phyloP scores from a whole-genome alignment of 768 basidiomycete genomes.

The Xerocomellus intermedius region DNA sequence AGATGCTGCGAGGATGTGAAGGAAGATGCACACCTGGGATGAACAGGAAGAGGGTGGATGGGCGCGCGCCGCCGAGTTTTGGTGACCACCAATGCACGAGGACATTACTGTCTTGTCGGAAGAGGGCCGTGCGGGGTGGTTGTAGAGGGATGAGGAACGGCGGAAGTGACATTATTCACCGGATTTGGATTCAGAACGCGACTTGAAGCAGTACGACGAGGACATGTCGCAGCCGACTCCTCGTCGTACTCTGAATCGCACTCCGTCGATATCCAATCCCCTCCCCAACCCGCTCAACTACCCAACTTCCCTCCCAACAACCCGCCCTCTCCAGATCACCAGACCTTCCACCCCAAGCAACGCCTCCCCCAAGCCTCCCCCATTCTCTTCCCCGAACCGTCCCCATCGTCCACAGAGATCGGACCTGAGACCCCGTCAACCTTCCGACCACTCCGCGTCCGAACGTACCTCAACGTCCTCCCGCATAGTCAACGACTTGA shows the following conservation, averaged over 20 bases:
- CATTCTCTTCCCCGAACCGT: slow-evolving; percentile 44
- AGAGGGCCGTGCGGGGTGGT: slow-evolving; percentile 5
- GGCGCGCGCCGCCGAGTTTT: slow-evolving; percentile 7
- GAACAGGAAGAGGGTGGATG: slow-evolving; percentile 43
- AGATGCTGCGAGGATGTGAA: neutral
- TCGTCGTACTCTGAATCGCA: slow-evolving; percentile 47
- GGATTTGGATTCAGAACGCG: slow-evolving; percentile 1
- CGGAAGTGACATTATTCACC: slow-evolving; percentile 6
- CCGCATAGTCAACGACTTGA: slow-evolving; percentile 29
- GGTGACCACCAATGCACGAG: slow-evolving; percentile 57
- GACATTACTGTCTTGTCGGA: slow-evolving; percentile 14
- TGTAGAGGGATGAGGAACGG: slow-evolving; percentile 10
- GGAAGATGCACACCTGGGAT: slow-evolving; percentile 41
- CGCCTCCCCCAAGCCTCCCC: slow-evolving; percentile 39
- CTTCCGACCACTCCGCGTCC: slow-evolving; percentile 51
- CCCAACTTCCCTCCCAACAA: slow-evolving; percentile 38
- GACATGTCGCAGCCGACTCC: slow-evolving; percentile 51
- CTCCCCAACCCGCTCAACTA: slow-evolving; percentile 33
- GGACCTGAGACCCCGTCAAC: slow-evolving; percentile 54
- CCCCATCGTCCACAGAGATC: slow-evolving; percentile 69
- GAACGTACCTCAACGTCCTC: slow-evolving; percentile 51
- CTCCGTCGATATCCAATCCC: slow-evolving; percentile 45
- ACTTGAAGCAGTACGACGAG: slow-evolving; percentile 11
- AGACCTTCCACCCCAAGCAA: slow-evolving; percentile 54
- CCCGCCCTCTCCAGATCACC: slow-evolving; percentile 60